These are phyloP conservation scores for Ophiostoma fasciatum DNA, from an alignment of 2,329 filamentous ascomycete genomes.

Conservation along the genomic window DNA sequence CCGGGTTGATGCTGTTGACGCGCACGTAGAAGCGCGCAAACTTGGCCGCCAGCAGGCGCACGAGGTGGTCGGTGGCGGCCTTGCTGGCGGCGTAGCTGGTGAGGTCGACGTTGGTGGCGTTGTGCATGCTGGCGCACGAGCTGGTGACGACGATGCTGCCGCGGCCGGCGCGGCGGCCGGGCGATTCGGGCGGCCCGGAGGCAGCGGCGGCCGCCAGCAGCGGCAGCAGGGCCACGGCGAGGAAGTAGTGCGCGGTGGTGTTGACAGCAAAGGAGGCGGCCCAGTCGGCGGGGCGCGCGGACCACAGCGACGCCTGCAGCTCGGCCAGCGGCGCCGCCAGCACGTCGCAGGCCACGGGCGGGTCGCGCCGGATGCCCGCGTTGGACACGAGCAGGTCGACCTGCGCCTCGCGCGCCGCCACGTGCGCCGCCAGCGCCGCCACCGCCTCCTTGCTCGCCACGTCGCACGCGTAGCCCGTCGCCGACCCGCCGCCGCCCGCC, in stretches of 20 bases:
- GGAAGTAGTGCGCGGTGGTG: constrained; percentile 53
- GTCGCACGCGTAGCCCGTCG: constrained; percentile 34
- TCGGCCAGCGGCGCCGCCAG: constrained; percentile 6
- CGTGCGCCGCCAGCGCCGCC: constrained; percentile 38
- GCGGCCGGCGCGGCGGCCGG: constrained; percentile 8
- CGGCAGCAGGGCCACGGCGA: constrained; percentile 46
- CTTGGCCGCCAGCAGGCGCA: constrained; percentile 31
- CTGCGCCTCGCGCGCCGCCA: constrained; percentile 35
- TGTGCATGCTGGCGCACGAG: constrained; percentile 22
- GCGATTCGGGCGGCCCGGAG: constrained; percentile 14
- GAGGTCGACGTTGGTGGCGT: constrained; percentile 32
- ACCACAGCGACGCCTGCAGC: constrained; percentile 41
- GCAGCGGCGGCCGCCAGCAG: constrained; percentile 37
- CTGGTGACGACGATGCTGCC: constrained; percentile 23
- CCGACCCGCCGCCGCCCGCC: neutral
- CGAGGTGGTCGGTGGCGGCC: constrained; percentile 36
- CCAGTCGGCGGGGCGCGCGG: constrained; percentile 35
- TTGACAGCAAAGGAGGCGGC: constrained; percentile 62
- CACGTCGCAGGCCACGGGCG: constrained; percentile 6
- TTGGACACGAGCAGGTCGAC: constrained; percentile 23
- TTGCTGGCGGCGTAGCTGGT: constrained; percentile 36
- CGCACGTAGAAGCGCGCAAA: constrained; percentile 21
- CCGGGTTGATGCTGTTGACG: constrained; percentile 19
- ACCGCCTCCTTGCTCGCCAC: constrained; percentile 48
- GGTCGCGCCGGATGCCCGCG: constrained; percentile 9